Conservation (phyloP, 2,329 filamentous ascomycete genomes). For the Purpureocillium lavendulum region DNA sequence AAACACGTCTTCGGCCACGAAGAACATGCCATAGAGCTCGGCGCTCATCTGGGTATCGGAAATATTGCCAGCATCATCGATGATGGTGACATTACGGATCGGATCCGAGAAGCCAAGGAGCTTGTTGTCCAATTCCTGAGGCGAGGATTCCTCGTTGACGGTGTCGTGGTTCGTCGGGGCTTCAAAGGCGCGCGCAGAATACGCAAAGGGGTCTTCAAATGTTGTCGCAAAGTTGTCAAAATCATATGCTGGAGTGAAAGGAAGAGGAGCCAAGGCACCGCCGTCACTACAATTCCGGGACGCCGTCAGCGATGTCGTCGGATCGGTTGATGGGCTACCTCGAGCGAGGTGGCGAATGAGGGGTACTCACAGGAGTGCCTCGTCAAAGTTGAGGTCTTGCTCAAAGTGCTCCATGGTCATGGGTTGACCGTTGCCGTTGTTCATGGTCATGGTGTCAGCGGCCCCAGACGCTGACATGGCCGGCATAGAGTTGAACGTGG, state of each 20-base stretch:
- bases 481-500: conserved; percentile 49
- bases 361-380: conserved; percentile 44
- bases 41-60: conserved; percentile 60
- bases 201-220: conserved; percentile 59
- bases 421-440: conserved; percentile 24
- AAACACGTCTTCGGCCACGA: conserved; percentile 76
- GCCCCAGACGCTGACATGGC: conserved; percentile 36
- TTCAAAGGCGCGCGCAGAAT: conserved; percentile 41
- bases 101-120: conserved; percentile 66
- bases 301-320: not conserved
- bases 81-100: conserved; percentile 48
- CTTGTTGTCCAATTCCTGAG: conserved; percentile 57
- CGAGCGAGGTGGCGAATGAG: no score
- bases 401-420: conserved; percentile 44
- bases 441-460: conserved; percentile 39
- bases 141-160: conserved; percentile 37
- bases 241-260: conserved; percentile 53
- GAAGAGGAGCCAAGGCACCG: conserved; percentile 26
- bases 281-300: conserved; percentile 18
- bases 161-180: conserved; percentile 33
- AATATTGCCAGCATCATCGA: conserved; percentile 58
- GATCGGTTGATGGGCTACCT: not conserved
- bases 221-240: conserved; percentile 52
- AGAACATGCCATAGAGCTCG: conserved; percentile 83
- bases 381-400: conserved; percentile 45